These are phyloP conservation scores for Pugionium dolabratum DNA, from an alignment of 345 rosid species.

Conservation along the genomic window DNA sequence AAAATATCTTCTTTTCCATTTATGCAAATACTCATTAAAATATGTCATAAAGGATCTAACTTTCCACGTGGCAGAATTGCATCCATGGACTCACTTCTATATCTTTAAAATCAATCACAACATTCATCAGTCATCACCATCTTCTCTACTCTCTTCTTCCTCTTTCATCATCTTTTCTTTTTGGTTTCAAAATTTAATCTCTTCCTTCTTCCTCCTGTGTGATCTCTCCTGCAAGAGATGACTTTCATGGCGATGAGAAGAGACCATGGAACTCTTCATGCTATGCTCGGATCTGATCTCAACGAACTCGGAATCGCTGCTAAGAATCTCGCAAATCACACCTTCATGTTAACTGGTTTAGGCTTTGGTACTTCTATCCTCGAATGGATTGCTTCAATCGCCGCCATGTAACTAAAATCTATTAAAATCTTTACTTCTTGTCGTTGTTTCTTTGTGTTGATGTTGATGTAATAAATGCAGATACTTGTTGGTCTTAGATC, in stretches of 20 bases:
- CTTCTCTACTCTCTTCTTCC: no score
- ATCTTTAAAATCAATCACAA: no score
- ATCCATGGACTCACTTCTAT: no score
- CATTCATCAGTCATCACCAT: no score
- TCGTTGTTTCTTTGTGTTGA: constrained; percentile 13
- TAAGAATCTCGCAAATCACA: constrained; percentile 50
- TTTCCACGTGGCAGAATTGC: no score
- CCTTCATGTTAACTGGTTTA: constrained; percentile 53
- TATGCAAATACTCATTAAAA: no score
- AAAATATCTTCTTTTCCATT: no score
- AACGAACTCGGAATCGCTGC: constrained; percentile 52
- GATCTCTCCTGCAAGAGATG: constrained; percentile 8
- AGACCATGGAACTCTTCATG: constrained; percentile 41
- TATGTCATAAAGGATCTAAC: no score
- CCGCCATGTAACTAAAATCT: constrained; percentile 54
- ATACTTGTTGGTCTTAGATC: constrained; percentile 84
- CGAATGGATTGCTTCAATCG: constrained; percentile 80
- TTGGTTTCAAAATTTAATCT: no score
- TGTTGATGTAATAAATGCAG: constrained; percentile 44
- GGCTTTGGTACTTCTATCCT: constrained; percentile 75
- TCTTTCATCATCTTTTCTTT: no score
- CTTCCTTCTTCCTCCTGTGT: no score
- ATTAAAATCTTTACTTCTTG: background rate
- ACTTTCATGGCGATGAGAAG: constrained; percentile 46
- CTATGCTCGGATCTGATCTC: constrained; percentile 50